Base-by-base conservation (phyloP, 805 yeast species). In the Candida piceae region DNA sequence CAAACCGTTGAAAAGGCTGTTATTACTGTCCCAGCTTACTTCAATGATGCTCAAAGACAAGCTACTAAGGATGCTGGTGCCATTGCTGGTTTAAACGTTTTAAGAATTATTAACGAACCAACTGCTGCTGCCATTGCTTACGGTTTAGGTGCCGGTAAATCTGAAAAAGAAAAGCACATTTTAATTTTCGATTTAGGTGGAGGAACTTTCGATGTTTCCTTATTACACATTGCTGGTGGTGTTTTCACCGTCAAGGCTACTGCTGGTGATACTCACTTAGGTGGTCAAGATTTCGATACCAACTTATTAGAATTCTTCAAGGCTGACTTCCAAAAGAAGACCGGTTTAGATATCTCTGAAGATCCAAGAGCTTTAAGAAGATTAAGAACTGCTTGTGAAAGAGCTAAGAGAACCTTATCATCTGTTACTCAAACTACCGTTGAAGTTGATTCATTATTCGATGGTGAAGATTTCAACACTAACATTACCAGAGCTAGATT, bases 281-380 rank as follows among this genome's bases (percentile, higher is more conserved):
- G 97, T 80, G 97, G 97, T 79, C 96, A 89, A 78, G 97, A 89
- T 74, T 89, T 89, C 70, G 97, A 89, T 74, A 83, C 88, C 76
- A 85, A 89, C 82, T 76, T 90, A 65, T 84, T 89, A 55, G 90
- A 80, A 70, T 86, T 79, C 77, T 90, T 90, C 80, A 79, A 81
- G 72, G 76, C 79, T 58, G 97, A 89, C 64, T 90, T 90, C 87
- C 61, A 62, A 52, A 85, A 88, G 80, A 89, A 90, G 84, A 77
- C 89, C 63, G 89, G 89, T 73, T 71, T 75, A 64, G 97, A 90
- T 71, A 78, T 90, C 67, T 79, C 95, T 46, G 69, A 69, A 45
- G 95, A 90, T 67, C 83, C 95, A 59, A 85, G 97, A 75, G 96
- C 97, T 55, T 75, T 90, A 63, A 86, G 97, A 77, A 86, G 97